Base-by-base conservation (phyloP, 768 basidiomycete species). In the Mycena galopus region DNA sequence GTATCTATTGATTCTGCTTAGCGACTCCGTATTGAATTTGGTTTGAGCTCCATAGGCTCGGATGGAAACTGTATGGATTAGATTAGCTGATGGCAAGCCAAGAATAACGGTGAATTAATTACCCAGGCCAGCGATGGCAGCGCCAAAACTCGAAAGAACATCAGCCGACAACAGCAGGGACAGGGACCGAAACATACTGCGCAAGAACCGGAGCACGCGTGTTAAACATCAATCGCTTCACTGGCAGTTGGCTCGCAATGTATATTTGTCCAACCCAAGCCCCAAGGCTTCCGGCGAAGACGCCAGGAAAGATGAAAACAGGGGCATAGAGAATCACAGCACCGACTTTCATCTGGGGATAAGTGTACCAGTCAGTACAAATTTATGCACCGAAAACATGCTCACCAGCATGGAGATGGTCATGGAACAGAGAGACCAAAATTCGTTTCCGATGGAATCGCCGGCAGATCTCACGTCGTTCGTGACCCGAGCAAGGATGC, bases 401-500 rank as follows among this genome's bases (percentile, higher is more conserved):
- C n/a, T 61, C 9, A 73, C 69, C 51, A 84, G 51, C 89, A 79
- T 64, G 80, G 83, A 77, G 65, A 61, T 76, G 75, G 29, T 82
- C 82, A 73, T 84, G 82, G 30, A 5, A 12, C 33, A 23, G 2
- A 74, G 65, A 11, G 60, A 33, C 65, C 65, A 74, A 7, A 64
- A 16, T 29, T 60, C 83, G 80, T 2, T 83, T 81, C 84, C 85
- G 62, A 86, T 82, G 44, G 62, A 25, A 14, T 69, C 69, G 51
- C 9, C 57, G 47, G 79, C 71, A 51, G 76, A 67, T 33, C 85
- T 78, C 17, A 88, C 84, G 74, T 88, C 87, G 64, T 86, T 83
- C 0, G 87, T 88, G 70, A 86, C 84, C n/a, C 88, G 81, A 19
- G 85, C 80, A 56, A 87, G 84, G 63, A 89, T 84, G 1, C 88